Percentiles rank a stretch among this genome's conserved stretches.
Conservation (phyloP, 305 asterid genomes). For the Plantago coronopus region DNA sequence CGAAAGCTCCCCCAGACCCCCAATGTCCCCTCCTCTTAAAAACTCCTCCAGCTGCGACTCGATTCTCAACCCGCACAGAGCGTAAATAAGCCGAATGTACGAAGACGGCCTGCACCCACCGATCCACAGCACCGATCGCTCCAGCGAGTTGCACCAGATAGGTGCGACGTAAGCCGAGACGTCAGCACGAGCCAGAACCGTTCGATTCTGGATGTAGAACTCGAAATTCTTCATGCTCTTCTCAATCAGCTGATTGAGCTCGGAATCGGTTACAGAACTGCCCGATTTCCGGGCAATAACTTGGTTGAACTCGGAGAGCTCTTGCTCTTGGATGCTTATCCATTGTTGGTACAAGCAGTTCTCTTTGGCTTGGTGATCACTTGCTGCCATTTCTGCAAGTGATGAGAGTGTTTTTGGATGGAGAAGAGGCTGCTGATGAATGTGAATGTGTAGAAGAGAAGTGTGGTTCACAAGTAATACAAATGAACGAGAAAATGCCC, state of each 20-base stretch:
- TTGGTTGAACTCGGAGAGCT: conserved; percentile 35
- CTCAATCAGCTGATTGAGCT: conserved; percentile 21
- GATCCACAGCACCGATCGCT: conserved; percentile 52
- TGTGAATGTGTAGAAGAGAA: neutral
- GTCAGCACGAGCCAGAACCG: conserved; percentile 30
- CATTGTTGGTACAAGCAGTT: conserved; percentile 31
- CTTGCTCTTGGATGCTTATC: conserved; percentile 38
- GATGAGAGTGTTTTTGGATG: neutral
- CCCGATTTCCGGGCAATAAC: conserved; percentile 17
- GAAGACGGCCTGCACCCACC: conserved; percentile 64
- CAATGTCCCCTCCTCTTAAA: conserved; percentile 24
- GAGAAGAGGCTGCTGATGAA: neutral
- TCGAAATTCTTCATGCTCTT: conserved; percentile 31
- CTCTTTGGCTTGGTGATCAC: conserved; percentile 30
- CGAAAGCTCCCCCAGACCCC: conserved; percentile 30
- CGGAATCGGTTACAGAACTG: conserved; percentile 16
- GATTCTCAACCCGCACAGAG: conserved; percentile 36
- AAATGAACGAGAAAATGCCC: conserved; percentile 4
- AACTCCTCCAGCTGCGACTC: conserved; percentile 31
- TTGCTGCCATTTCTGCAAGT: conserved; percentile 7
- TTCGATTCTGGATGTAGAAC: conserved; percentile 25
- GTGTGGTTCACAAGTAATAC: neutral
- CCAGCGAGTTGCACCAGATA: conserved; percentile 50
- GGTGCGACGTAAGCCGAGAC: conserved; percentile 43
- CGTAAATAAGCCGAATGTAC: conserved; percentile 43